Percentiles rank a stretch among this genome's conserved stretches.
Conservation (phyloP, 164 flowering plant genomes). For the Cinnamomum chago region DNA sequence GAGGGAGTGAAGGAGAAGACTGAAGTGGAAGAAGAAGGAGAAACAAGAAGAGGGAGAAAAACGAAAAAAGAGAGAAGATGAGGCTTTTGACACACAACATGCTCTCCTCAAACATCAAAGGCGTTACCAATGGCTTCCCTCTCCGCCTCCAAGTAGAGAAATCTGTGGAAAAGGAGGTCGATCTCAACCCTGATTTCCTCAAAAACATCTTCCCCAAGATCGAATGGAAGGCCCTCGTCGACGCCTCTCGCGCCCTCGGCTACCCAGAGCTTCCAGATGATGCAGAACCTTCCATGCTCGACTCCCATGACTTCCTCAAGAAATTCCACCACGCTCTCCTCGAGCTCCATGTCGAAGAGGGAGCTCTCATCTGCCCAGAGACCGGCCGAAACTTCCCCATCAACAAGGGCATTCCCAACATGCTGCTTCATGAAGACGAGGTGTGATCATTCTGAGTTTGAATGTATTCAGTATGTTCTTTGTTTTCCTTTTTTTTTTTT, state of each 20-base stretch:
- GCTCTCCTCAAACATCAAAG: constrained; percentile 83
- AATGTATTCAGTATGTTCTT: not conserved
- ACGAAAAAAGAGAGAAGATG: constrained; percentile 36
- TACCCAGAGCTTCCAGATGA: constrained; percentile 68
- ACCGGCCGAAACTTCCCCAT: constrained; percentile 74
- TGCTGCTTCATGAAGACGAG: constrained; percentile 95
- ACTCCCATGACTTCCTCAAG: constrained; percentile 52
- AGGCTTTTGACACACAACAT: constrained; percentile 89
- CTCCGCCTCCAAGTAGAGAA: constrained; percentile 54
- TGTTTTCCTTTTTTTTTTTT: not conserved
- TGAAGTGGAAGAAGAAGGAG: too few species aligned
- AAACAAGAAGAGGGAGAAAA: not conserved
- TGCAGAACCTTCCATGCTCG: constrained; percentile 57
- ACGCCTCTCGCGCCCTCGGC: constrained; percentile 56
- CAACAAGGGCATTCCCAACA: constrained; percentile 86
- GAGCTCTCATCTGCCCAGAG: constrained; percentile 84
- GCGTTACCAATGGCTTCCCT: constrained; percentile 76
- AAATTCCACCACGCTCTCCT: constrained; percentile 82
- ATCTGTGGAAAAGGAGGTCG: constrained; percentile 52
- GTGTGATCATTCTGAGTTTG: constrained; percentile 24
- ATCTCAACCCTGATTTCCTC: constrained; percentile 70
- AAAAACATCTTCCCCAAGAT: constrained; percentile 64
- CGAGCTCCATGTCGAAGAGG: constrained; percentile 68
- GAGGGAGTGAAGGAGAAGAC: too few species aligned
- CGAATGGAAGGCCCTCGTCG: constrained; percentile 73